phyloP scores from a whole-genome alignment of 2,329 filamentous ascomycete genomes.

The Fusarium stilboides region DNA sequence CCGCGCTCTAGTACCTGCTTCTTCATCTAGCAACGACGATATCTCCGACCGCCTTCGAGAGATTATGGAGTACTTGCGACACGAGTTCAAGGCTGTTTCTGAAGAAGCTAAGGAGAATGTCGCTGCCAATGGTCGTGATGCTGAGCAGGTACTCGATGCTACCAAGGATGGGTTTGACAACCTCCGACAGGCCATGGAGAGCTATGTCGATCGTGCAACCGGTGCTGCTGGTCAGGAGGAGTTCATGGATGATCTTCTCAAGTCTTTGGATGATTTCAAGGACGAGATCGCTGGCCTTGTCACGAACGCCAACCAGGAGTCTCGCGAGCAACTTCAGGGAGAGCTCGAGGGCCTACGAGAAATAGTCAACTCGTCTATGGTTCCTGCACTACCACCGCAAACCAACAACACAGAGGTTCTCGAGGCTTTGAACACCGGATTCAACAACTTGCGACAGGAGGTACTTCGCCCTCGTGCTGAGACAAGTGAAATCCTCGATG shows the following conservation, averaged over 20 bases:
- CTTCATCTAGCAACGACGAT: conserved; percentile 62
- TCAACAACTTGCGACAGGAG: conserved; percentile 82
- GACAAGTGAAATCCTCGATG: conserved; percentile 90
- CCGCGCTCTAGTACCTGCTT: conserved; percentile 58
- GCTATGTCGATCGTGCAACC: conserved; percentile 81
- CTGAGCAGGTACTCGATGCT: conserved; percentile 89
- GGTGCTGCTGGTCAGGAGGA: conserved; percentile 82
- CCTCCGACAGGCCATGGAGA: conserved; percentile 84
- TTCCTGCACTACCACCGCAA: conserved; percentile 66
- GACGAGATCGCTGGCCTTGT: conserved; percentile 78
- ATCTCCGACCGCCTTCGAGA: conserved; percentile 73
- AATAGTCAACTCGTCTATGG: conserved; percentile 78
- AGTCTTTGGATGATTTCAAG: conserved; percentile 76
- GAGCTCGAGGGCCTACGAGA: conserved; percentile 88
- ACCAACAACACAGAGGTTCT: conserved; percentile 76
- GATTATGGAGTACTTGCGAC: conserved; percentile 72
- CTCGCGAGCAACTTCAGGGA: conserved; percentile 78
- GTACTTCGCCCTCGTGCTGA: conserved; percentile 77
- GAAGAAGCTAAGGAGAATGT: conserved; percentile 83
- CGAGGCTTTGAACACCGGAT: conserved; percentile 77
- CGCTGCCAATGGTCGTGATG: conserved; percentile 83
- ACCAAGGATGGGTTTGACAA: conserved; percentile 90
- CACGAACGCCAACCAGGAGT: conserved; percentile 62
- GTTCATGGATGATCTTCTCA: conserved; percentile 78
- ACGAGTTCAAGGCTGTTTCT: conserved; percentile 72